A percentile compares a stretch with the other conserved stretches of the same genome.
Conservation (phyloP, 331 rosid genomes). For the Spiraea crenata region DNA sequence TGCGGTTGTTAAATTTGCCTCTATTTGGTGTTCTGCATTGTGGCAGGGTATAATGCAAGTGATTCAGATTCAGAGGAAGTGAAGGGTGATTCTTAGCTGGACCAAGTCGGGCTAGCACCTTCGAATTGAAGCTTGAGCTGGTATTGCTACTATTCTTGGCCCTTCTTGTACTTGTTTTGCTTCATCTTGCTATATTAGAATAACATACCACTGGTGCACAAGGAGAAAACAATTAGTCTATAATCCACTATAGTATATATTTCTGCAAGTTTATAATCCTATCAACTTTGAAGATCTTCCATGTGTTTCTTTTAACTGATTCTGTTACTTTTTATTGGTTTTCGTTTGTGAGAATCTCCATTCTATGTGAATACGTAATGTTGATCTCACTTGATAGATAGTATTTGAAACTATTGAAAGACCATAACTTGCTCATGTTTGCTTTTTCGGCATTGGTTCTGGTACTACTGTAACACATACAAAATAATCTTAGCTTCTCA, state of each 20-base stretch:
- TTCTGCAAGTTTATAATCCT: neutral
- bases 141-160: conserved; percentile 16
- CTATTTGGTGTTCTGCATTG: conserved; percentile 21
- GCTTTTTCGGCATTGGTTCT: neutral
- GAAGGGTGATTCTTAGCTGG: conserved; percentile 54
- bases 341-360: neutral
- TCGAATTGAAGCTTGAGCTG: conserved; percentile 44
- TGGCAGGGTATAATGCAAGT: conserved; percentile 90
- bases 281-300: no score
- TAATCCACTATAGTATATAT: neutral
- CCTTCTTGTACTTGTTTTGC: conserved; percentile 11
- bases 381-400: neutral
- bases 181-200: neutral
- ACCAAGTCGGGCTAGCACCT: conserved; percentile 10
- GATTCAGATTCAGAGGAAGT: conserved; percentile 94
- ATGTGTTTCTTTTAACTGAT: no score
- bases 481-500: neutral
- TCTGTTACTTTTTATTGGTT: neutral
- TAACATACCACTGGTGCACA: neutral
- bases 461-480: neutral
- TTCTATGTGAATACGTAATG: neutral
- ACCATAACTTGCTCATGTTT: neutral
- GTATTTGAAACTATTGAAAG: neutral
- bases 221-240: neutral
- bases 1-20: conserved; percentile 11